phyloP scores from a whole-genome alignment of 768 basidiomycete species.

The Podaxis sp. region DNA sequence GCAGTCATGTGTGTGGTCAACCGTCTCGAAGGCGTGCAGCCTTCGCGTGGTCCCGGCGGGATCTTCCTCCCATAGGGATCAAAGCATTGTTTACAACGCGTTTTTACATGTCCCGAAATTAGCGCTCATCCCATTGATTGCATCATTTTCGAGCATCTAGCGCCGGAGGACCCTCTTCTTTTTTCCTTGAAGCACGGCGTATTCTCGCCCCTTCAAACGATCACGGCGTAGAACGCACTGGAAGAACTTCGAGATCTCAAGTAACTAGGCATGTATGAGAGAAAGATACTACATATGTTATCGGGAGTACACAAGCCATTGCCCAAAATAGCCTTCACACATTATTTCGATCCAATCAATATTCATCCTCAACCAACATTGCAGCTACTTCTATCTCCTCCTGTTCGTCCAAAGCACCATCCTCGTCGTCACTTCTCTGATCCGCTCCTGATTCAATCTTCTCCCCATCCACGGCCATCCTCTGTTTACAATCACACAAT shows the following conservation, averaged over 20 bases:
- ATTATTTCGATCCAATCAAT: neutral
- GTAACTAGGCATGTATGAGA: too few species aligned
- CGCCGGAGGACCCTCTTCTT: too few species aligned
- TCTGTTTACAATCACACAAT: slow-evolving; percentile 36
- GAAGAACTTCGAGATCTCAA: too few species aligned
- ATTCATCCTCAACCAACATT: slow-evolving; percentile 16
- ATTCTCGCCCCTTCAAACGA: too few species aligned
- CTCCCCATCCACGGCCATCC: slow-evolving; percentile 10
- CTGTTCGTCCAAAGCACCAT: neutral
- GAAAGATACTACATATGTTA: neutral
- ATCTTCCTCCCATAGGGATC: neutral
- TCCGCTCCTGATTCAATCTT: slow-evolving; percentile 2
- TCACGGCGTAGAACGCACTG: too few species aligned
- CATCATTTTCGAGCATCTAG: neutral
- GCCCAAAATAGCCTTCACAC: neutral
- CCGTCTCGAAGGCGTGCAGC: neutral
- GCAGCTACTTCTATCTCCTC: slow-evolving; percentile 12
- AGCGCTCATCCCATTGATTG: neutral
- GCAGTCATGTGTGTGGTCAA: neutral
- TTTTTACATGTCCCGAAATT: neutral
- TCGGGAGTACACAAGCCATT: neutral
- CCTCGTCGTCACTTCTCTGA: slow-evolving; percentile 5
- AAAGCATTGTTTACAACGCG: neutral
- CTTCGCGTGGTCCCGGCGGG: neutral
- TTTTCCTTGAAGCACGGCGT: too few species aligned